These are phyloP conservation scores for Kandelia obovata DNA, from an alignment of 345 rosid species.

Conservation along the genomic window DNA sequence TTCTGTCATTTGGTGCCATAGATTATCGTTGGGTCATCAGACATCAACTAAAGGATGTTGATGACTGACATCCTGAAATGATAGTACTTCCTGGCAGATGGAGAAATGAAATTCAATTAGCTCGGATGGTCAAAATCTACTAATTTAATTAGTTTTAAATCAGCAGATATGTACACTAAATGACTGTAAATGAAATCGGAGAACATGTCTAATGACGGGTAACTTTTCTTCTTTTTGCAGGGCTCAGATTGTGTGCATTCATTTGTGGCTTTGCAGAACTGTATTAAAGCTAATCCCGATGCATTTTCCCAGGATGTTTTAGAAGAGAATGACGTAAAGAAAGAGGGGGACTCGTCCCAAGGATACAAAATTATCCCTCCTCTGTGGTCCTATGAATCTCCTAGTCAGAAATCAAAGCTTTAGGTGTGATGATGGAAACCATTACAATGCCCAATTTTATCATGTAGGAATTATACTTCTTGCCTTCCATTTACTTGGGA, in stretches of 20 bases:
- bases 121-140: background rate
- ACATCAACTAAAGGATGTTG: background rate
- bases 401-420: slow-evolving; percentile 48
- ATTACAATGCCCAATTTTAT: background rate
- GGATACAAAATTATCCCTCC: slow-evolving; percentile 66
- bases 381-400: slow-evolving; percentile 53
- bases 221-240: slow-evolving; percentile 29
- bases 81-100: background rate
- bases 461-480: background rate
- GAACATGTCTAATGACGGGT: background rate
- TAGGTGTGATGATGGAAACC: slow-evolving; percentile 8
- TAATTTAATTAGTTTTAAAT: background rate
- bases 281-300: slow-evolving; percentile 68
- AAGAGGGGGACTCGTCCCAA: slow-evolving; percentile 45
- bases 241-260: slow-evolving; percentile 87
- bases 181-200: background rate
- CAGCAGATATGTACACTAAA: background rate
- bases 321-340: slow-evolving; percentile 37
- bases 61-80: background rate
- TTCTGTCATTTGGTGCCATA: too few relatives aligned
- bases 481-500: too few relatives aligned
- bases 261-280: slow-evolving; percentile 75
- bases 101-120: background rate
- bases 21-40: background rate
- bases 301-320: slow-evolving; percentile 62